Evolutionary conservation across 2,329 filamentous ascomycete species (phyloP), one percentile per base, ranked within the genome.

Genomic region (Aspergillus oerlinghausenensis): DNA sequence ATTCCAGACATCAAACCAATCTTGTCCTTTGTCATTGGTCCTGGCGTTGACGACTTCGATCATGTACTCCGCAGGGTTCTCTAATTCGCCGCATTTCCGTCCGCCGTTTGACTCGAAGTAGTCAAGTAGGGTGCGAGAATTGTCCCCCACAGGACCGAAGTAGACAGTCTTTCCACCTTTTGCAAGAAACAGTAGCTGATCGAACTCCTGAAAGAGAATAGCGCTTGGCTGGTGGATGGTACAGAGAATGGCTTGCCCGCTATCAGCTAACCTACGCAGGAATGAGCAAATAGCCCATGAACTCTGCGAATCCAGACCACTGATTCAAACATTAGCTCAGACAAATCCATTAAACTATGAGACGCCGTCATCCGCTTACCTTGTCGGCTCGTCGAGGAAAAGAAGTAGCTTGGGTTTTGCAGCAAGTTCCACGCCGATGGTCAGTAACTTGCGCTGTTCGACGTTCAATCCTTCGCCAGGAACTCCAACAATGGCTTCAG

Each of bases 181-280:
- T 1, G 84, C 83, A 0, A 88, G 76, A 66, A 88, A 85, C 0
- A 88, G 72, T 1, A 88, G 70, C 1, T 79, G 77, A 60, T 88
- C 85, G 51, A 87, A 96, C 57, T 90, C 85, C 71, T 96, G 89
- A 78, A 97, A 96, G 49, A 96, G 80, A 79, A 95, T 90, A 42
- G 91, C 90, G 10, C 89, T 93, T 11, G 92, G 92, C 72, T 97
- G 92, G 72, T 97, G 92, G 59, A 97, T 96, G 0, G 92, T 96
- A 75, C 90, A 95, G 11, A 97, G 84, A 68, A 97, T 88, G 25
- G 92, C 91, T 71, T 94, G 90, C 8, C 92, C 92, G 56, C 84
- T 87, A 72, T 93, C 89, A 63, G 91, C 90, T 35, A 97, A 80
- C 75, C 93, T 95, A 73, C 93, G 87, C 42, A 97, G 82, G 23